Evolutionary conservation across 306 rosid species (phyloP).

Genomic region (Crataegus laevigata): DNA sequence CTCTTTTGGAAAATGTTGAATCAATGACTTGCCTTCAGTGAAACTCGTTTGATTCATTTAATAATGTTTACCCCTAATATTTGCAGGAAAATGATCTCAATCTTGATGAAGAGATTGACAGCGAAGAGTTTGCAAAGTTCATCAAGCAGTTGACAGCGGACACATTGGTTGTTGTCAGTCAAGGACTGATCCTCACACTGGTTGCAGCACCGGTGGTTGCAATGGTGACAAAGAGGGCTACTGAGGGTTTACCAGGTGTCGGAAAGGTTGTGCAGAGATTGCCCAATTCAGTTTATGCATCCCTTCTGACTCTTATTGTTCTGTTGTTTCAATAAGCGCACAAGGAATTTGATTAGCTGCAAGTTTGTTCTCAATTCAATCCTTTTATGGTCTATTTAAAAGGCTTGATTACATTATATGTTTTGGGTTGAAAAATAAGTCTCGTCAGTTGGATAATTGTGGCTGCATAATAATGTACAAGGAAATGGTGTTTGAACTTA

Average conservation of each 20-base stretch:
- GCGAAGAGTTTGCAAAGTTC: constrained; percentile 51
- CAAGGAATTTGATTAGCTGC: background rate
- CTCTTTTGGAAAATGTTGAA: background rate
- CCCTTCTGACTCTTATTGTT: constrained; percentile 50
- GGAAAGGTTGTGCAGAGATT: constrained; percentile 66
- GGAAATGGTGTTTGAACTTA: too few relatives aligned
- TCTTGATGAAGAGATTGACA: constrained; percentile 48
- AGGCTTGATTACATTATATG: background rate
- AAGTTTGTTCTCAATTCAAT: background rate
- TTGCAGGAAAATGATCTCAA: constrained; percentile 53
- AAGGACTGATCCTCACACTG: constrained; percentile 58
- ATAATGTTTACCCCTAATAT: background rate
- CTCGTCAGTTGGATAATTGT: background rate
- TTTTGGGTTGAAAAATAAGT: background rate
- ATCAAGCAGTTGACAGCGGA: constrained; percentile 49
- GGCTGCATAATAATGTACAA: background rate
- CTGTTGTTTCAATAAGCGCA: constrained; percentile 40
- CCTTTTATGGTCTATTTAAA: background rate
- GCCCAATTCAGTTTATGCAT: constrained; percentile 68
- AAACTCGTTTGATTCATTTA: background rate
- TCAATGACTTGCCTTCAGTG: background rate
- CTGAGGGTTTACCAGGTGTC: constrained; percentile 79
- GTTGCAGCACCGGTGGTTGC: constrained; percentile 81
- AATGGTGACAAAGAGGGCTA: constrained; percentile 71
- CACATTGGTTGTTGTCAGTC: constrained; percentile 44